Evolutionary conservation across 306 rosid species (phyloP).

Genomic region (Leucaena leucocephala): DNA sequence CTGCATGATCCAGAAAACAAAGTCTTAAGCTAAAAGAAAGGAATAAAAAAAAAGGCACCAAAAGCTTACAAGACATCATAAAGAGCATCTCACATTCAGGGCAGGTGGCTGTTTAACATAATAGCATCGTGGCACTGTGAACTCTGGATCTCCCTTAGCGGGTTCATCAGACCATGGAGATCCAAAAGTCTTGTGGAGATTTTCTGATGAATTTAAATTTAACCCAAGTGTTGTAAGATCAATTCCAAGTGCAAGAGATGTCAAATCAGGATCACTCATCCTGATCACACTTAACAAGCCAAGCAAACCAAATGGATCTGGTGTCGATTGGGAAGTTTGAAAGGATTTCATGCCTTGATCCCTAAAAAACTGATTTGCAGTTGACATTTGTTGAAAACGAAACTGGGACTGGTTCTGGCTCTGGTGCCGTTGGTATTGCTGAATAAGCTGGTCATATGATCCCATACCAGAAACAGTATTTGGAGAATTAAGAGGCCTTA

Average conservation of each 20-base stretch:
- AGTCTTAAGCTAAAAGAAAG: conserved; percentile 27
- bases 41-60: neutral
- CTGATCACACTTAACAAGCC: conserved; percentile 92
- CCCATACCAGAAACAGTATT: conserved; percentile 88
- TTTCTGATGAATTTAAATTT: conserved; percentile 90
- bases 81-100: conserved; percentile 61
- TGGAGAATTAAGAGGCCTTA: conserved; percentile 83
- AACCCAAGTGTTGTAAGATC: conserved; percentile 93
- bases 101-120: conserved; percentile 74
- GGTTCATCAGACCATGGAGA: conserved; percentile 99
- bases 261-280: conserved; percentile 88
- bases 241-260: conserved; percentile 97
- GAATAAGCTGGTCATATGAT: conserved; percentile 86
- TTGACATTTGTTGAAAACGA: conserved; percentile 84
- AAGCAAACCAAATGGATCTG: conserved; percentile 92
- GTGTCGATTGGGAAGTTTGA: conserved; percentile 74
- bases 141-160: conserved; percentile 91
- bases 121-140: conserved; percentile 84
- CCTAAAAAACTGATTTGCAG: conserved; percentile 78
- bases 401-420: conserved; percentile 86
- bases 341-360: conserved; percentile 77
- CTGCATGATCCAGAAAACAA: conserved; percentile 52
- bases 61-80: conserved; percentile 10
- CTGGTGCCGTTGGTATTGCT: conserved; percentile 88
- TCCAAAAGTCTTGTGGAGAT: conserved; percentile 93